phyloP scores from a whole-genome alignment of 352 stramenopile species.

The Thraustotheca clavata region DNA sequence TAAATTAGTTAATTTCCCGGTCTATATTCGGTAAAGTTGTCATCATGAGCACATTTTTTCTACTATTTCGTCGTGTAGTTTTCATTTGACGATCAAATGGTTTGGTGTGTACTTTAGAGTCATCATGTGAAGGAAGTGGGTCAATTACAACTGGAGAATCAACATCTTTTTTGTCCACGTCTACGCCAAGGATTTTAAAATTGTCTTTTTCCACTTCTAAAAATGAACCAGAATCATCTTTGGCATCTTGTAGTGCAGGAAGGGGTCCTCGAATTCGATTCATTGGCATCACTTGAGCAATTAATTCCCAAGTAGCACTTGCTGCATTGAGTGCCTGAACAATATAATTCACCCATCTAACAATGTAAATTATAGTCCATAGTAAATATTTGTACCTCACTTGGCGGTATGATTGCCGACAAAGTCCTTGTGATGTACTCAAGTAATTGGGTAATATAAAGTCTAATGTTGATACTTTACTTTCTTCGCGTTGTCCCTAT shows the following conservation, averaged over 20 bases:
- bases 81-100: constrained; percentile 20
- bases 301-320: not conserved
- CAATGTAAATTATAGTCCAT: not conserved
- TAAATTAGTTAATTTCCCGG: not conserved
- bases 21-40: constrained; percentile 8
- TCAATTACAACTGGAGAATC: no score
- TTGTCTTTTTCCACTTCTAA: not conserved
- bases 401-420: constrained; percentile 14
- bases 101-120: not conserved
- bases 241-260: constrained; percentile 8
- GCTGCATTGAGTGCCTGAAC: constrained; percentile 1
- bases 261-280: constrained; percentile 14
- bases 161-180: constrained; percentile 1
- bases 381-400: not conserved
- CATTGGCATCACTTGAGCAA: not conserved
- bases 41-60: not conserved
- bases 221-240: not conserved
- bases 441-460: not conserved
- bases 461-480: constrained; percentile 1
- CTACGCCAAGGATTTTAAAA: not conserved
- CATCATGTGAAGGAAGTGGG: not conserved
- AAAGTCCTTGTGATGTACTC: constrained; percentile 1
- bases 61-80: constrained; percentile 8
- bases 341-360: constrained; percentile 18
- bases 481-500: constrained; percentile 14